Percentiles rank a stretch among this genome's conserved stretches.
Conservation (phyloP, 495 filamentous ascomycete genomes). For the Penicillium egyptiacum region DNA sequence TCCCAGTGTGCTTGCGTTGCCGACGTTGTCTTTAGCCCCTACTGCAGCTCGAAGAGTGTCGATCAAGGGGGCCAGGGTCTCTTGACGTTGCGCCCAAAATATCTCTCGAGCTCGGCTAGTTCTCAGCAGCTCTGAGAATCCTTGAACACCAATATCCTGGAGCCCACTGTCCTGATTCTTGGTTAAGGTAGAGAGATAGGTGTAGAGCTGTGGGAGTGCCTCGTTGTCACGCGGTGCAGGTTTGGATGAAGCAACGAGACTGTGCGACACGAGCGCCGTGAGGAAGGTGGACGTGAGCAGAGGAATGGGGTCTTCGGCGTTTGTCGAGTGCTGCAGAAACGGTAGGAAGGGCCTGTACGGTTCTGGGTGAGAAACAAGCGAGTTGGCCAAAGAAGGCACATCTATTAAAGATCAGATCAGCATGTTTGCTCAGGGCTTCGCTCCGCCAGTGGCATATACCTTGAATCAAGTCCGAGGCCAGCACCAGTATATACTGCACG, state of each 20-base stretch:
- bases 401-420: slow-evolving; percentile 48
- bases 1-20: slow-evolving; percentile 65
- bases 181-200: slow-evolving; percentile 75
- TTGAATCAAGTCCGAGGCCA: slow-evolving; percentile 84
- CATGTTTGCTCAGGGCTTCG: neutral
- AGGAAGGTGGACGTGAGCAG: slow-evolving; percentile 88
- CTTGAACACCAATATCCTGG: slow-evolving; percentile 92
- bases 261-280: slow-evolving; percentile 72
- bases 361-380: slow-evolving; percentile 70
- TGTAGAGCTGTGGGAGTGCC: slow-evolving; percentile 82
- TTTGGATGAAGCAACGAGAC: slow-evolving; percentile 58
- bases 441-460: slow-evolving; percentile 47
- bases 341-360: slow-evolving; percentile 86
- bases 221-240: slow-evolving; percentile 59
- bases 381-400: slow-evolving; percentile 71
- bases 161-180: slow-evolving; percentile 82
- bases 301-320: slow-evolving; percentile 81
- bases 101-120: slow-evolving; percentile 70
- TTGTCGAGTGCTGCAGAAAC: slow-evolving; percentile 75
- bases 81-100: slow-evolving; percentile 84
- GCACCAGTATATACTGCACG: slow-evolving; percentile 88
- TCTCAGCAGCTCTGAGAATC: slow-evolving; percentile 84
- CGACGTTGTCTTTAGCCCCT: slow-evolving; percentile 67
- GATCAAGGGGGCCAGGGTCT: slow-evolving; percentile 79
- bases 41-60: slow-evolving; percentile 80